A percentile compares a stretch with the other conserved stretches of the same genome.
These are phyloP conservation scores for Pseudopyrenochaeta lycopersici DNA, from an alignment of 2,329 filamentous ascomycete species.

Conservation along the genomic window DNA sequence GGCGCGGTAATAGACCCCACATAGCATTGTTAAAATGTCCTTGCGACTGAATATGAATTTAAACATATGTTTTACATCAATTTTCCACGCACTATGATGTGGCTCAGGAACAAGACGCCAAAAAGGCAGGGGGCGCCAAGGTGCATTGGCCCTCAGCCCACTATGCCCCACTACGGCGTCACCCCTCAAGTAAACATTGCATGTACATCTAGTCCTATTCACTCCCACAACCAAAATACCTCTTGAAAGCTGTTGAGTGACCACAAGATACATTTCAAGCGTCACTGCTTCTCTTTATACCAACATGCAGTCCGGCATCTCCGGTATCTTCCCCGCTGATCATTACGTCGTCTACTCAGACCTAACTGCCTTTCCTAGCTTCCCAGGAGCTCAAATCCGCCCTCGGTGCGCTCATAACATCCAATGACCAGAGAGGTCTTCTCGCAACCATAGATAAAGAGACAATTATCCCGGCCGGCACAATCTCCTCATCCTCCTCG, in stretches of 20 bases:
- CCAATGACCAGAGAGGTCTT: slow-evolving; percentile 71
- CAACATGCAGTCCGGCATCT: slow-evolving; percentile 81
- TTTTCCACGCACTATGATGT: background rate
- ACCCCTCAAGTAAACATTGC: slow-evolving; percentile 31
- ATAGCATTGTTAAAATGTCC: background rate
- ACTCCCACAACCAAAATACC: background rate
- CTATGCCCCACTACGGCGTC: slow-evolving; percentile 31
- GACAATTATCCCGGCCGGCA: slow-evolving; percentile 68
- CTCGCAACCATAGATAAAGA: slow-evolving; percentile 75
- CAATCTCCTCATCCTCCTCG: slow-evolving; percentile 60
- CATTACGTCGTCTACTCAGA: background rate
- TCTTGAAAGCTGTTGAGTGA: background rate
- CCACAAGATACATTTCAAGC: background rate
- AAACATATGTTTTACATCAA: background rate
- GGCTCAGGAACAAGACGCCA: background rate
- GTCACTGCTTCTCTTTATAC: background rate
- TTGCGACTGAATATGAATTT: slow-evolving; percentile 2
- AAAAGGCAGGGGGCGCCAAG: slow-evolving; percentile 21
- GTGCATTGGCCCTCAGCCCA: slow-evolving; percentile 12
- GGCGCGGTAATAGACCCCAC: background rate
- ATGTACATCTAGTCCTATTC: background rate
- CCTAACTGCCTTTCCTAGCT: slow-evolving; percentile 54
- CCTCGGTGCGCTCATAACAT: slow-evolving; percentile 74
- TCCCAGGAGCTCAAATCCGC: slow-evolving; percentile 79
- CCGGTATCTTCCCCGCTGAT: slow-evolving; percentile 60